phyloP scores from a whole-genome alignment of 345 rosid genomes.

The Euphorbia tirucalli region DNA sequence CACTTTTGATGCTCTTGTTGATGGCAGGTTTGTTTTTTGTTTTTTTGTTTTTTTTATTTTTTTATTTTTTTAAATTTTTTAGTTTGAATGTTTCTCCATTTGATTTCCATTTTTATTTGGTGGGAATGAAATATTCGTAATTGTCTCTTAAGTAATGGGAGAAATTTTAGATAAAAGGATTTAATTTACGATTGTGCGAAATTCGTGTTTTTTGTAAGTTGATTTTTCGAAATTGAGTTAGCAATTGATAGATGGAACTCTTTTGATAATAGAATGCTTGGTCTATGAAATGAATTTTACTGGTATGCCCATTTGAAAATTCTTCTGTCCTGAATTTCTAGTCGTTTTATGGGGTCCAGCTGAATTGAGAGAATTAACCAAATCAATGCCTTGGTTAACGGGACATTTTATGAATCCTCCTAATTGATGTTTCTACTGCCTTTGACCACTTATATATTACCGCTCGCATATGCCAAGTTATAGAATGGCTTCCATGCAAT shows the following conservation, averaged over 20 bases:
- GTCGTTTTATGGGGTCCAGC: not conserved
- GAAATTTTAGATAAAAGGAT: too few species aligned
- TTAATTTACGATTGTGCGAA: too few species aligned
- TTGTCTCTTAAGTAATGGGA: too few species aligned
- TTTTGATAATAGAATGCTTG: not conserved
- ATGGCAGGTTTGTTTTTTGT: slow-evolving; percentile 31
- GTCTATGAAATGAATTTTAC: not conserved
- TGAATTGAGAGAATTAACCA: not conserved
- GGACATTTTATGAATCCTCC: not conserved
- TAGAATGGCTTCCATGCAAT: not conserved
- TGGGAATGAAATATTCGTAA: too few species aligned
- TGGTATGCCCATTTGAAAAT: not conserved
- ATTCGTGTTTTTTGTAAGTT: too few species aligned
- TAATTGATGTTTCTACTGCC: not conserved
- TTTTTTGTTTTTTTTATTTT: too few species aligned
- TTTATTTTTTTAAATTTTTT: too few species aligned
- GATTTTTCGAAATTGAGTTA: not conserved
- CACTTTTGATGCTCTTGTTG: slow-evolving; percentile 51
- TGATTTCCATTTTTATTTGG: not conserved
- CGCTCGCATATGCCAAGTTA: not conserved
- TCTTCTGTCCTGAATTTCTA: not conserved
- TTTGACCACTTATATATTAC: not conserved
- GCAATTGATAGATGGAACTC: not conserved
- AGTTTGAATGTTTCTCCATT: not conserved
- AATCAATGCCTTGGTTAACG: not conserved